Percentiles rank a stretch among this genome's conserved stretches.
Conservation (phyloP, 1,139 yeast genomes). For the Taphrina pruni region DNA sequence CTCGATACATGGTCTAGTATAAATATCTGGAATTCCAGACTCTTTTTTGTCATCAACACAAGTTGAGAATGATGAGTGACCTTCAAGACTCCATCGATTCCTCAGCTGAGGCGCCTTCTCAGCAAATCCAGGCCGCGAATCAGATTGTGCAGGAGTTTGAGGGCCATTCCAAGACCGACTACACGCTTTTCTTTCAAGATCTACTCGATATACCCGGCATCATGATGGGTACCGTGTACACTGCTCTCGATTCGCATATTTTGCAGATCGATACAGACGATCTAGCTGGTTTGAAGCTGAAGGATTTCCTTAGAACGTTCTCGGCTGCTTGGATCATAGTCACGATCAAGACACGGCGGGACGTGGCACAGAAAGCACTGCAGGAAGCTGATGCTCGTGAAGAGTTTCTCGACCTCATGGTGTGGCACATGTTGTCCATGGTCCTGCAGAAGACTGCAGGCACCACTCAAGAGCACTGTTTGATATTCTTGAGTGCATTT, state of each 20-base stretch:
- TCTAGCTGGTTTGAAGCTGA: not conserved
- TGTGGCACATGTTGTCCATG: not conserved
- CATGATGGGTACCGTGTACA: not conserved
- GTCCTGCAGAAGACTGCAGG: not conserved
- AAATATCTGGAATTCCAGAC: too few relatives aligned
- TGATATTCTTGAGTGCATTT: not conserved
- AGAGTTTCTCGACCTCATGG: not conserved
- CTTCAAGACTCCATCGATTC: not conserved
- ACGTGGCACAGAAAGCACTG: not conserved
- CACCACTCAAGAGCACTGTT: not conserved
- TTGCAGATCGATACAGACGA: not conserved
- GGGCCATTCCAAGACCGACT: not conserved
- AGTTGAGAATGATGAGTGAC: not conserved
- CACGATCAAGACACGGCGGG: not conserved
- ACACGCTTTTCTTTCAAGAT: not conserved
- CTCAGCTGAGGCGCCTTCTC: not conserved
- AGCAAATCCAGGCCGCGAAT: not conserved
- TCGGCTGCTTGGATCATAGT: not conserved
- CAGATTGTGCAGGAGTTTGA: not conserved
- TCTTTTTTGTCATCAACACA: too few relatives aligned
- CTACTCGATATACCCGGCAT: not conserved
- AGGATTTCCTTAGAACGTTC: not conserved
- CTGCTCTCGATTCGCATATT: not conserved
- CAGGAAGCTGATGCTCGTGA: not conserved
- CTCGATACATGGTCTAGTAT: too few relatives aligned